phyloP scores from a whole-genome alignment of 352 stramenopile species.

The Pythium coloratum region DNA sequence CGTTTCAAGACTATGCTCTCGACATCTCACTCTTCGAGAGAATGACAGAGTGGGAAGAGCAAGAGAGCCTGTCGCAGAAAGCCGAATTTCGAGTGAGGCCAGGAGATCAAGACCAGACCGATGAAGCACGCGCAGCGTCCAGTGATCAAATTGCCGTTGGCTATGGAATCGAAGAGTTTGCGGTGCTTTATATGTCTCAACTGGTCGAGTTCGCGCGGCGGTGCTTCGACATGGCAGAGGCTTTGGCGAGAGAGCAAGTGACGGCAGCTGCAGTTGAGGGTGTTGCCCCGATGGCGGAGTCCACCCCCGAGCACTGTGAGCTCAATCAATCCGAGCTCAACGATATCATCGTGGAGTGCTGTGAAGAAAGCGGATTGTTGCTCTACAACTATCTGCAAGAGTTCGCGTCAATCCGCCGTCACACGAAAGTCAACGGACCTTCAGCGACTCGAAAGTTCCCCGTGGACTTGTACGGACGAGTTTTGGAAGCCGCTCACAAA shows the following conservation, averaged over 20 bases:
- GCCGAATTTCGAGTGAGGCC: constrained; percentile 20
- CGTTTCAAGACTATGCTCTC: constrained; percentile 47
- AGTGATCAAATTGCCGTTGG: neutral
- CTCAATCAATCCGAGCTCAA: constrained; percentile 12
- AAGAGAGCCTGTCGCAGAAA: constrained; percentile 17
- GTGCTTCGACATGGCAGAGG: constrained; percentile 65
- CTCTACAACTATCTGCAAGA: constrained; percentile 78
- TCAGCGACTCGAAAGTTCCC: neutral
- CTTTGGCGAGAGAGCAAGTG: constrained; percentile 17
- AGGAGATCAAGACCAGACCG: neutral
- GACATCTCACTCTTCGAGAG: constrained; percentile 49
- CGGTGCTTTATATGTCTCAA: constrained; percentile 44
- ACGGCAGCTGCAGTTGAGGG: neutral
- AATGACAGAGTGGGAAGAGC: constrained; percentile 56
- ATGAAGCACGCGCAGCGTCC: neutral
- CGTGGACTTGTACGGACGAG: constrained; percentile 16
- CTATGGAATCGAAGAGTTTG: constrained; percentile 47
- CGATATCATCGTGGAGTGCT: constrained; percentile 45
- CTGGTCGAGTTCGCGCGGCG: constrained; percentile 64
- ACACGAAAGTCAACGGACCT: neutral
- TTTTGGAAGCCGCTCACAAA: constrained; percentile 31
- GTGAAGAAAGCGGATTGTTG: constrained; percentile 72
- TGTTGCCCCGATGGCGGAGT: neutral
- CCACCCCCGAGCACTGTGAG: neutral
- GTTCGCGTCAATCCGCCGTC: constrained; percentile 45